Evolutionary conservation across 768 basidiomycete genomes (phyloP).

Genomic region (Agrocybe praecox): DNA sequence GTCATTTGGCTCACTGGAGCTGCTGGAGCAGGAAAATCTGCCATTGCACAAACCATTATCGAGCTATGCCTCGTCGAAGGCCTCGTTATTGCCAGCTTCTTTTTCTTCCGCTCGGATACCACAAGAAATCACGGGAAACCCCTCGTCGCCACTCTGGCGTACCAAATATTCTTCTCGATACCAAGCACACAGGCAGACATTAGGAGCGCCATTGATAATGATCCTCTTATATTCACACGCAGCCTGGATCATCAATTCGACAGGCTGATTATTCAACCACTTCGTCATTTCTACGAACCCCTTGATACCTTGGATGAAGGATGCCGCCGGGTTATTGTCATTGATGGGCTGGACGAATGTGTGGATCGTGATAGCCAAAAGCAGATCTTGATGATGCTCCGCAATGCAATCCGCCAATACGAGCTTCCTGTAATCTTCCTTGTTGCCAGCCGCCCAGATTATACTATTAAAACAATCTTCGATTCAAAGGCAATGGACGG

Average conservation of each 20-base stretch:
- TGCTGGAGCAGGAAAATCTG: conserved; percentile 19
- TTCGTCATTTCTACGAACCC: neutral
- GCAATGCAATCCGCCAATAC: neutral
- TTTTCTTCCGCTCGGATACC: conserved; percentile 5
- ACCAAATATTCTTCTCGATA: conserved; percentile 5
- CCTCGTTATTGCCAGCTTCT: conserved; percentile 12
- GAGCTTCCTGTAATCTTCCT: neutral
- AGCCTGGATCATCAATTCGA: neutral
- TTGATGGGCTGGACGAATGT: conserved; percentile 2
- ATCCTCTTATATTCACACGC: conserved; percentile 1
- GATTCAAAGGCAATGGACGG: neutral
- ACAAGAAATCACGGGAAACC: neutral
- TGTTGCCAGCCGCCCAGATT: conserved; percentile 4
- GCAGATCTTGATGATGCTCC: neutral
- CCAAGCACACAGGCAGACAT: neutral
- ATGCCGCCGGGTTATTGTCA: neutral
- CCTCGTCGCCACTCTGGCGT: conserved; percentile 12
- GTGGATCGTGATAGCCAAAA: neutral
- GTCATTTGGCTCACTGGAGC: conserved; percentile 18
- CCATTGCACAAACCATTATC: conserved; percentile 14
- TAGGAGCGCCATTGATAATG: neutral
- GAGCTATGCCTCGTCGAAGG: conserved; percentile 1
- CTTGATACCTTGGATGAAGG: neutral
- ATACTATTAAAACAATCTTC: conserved; percentile 7
- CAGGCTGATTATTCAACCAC: neutral